phyloP scores from a whole-genome alignment of 2,329 filamentous ascomycete genomes.

The Sphaerulina musiva region DNA sequence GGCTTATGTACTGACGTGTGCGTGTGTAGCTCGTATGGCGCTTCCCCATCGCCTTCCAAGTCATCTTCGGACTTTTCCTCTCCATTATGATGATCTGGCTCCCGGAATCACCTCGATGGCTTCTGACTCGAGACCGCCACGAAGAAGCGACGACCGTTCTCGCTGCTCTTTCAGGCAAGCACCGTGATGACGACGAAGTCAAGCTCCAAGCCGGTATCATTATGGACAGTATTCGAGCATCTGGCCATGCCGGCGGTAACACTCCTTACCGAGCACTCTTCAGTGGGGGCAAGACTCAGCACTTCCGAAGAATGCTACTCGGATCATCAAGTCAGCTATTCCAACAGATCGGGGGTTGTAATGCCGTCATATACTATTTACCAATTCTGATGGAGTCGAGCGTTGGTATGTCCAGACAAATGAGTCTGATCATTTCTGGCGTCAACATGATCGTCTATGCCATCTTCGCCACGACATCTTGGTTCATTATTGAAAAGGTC shows the following conservation, averaged over 20 bases:
- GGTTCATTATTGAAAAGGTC: conserved; percentile 60
- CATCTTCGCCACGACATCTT: conserved; percentile 44
- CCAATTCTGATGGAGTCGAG: conserved; percentile 42
- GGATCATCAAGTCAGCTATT: conserved; percentile 55
- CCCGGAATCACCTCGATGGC: conserved; percentile 43
- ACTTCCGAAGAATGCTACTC: conserved; percentile 58
- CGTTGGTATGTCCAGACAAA: conserved; percentile 43
- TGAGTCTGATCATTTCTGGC: conserved; percentile 39
- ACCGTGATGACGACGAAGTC: conserved; percentile 52
- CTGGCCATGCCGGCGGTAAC: conserved; percentile 14
- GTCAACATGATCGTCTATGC: conserved; percentile 15
- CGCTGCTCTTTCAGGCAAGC: conserved; percentile 43
- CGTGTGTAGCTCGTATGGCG: conserved; percentile 38
- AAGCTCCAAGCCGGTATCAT: conserved; percentile 45
- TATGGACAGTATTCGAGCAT: conserved; percentile 45
- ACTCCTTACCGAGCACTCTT: conserved; percentile 45
- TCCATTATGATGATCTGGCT: conserved; percentile 39
- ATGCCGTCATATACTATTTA: conserved; percentile 42
- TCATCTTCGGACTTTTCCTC: conserved; percentile 45
- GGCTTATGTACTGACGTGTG: too few species aligned
- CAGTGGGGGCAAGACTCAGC: conserved; percentile 58
- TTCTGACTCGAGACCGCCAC: conserved; percentile 41
- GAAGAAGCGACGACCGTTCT: conserved; percentile 46
- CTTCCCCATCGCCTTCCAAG: conserved; percentile 50
- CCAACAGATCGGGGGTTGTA: conserved; percentile 54